These are phyloP conservation scores for Cyclanthera cordifolia DNA, from an alignment of 306 rosid genomes.

Conservation along the genomic window DNA sequence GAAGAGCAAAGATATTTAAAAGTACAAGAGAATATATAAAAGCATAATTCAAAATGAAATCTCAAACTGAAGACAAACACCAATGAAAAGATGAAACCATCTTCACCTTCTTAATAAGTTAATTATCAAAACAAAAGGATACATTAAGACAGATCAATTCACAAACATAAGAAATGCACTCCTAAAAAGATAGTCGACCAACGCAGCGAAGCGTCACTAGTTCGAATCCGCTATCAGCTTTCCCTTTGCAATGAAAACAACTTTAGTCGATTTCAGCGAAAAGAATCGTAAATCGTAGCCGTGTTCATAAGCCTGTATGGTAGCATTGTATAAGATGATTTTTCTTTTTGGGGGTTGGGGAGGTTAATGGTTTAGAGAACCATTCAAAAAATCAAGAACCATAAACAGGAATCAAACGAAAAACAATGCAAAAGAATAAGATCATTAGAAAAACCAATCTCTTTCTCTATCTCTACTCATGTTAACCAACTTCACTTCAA, in stretches of 20 bases:
- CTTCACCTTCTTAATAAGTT: not conserved
- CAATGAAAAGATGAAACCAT: constrained; percentile 4
- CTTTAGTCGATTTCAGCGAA: constrained; percentile 1
- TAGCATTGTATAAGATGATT: constrained; percentile 30
- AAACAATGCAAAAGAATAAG: constrained; percentile 26
- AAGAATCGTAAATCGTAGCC: not conserved
- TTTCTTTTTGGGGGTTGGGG: constrained; percentile 3
- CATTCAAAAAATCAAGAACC: constrained; percentile 28
- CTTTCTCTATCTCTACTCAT: constrained; percentile 25
- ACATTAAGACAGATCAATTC: too few relatives aligned
- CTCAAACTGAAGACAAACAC: not conserved
- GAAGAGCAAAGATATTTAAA: not conserved
- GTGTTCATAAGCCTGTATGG: constrained; percentile 21
- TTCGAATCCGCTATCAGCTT: not conserved
- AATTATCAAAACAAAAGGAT: too few relatives aligned
- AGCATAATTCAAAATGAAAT: not conserved
- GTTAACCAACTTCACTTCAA: constrained; percentile 29
- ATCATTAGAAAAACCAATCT: constrained; percentile 24
- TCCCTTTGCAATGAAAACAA: not conserved
- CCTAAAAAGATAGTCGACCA: not conserved
- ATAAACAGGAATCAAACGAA: constrained; percentile 26
- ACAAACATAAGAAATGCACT: not conserved
- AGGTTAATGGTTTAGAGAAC: constrained; percentile 3
- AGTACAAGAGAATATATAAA: not conserved
- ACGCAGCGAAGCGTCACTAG: not conserved